phyloP scores from a whole-genome alignment of 1,284 basidiomycete genomes.

The Coriolopsis trogii region DNA sequence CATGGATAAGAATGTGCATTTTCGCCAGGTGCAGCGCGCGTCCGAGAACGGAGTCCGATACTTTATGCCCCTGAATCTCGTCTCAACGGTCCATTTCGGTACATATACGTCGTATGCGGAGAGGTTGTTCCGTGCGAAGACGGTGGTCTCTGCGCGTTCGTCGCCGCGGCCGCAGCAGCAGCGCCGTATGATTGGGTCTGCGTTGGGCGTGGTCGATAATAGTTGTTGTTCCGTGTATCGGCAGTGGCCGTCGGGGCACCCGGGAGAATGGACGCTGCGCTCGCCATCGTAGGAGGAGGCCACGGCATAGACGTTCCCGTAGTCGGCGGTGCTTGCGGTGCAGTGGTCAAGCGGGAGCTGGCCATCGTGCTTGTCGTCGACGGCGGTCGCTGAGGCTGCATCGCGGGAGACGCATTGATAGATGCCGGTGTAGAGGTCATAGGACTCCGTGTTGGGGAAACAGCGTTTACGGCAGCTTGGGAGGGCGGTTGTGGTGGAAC shows the following conservation, averaged over 20 bases:
- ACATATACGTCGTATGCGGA: slow-evolving; percentile 48
- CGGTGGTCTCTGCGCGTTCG: slow-evolving; percentile 33
- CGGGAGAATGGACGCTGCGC: slow-evolving; percentile 31
- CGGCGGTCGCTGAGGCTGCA: slow-evolving; percentile 32
- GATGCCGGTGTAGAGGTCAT: slow-evolving; percentile 30
- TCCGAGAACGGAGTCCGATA: too few species aligned
- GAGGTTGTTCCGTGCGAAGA: slow-evolving; percentile 36
- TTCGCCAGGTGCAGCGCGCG: too few species aligned
- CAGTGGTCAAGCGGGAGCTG: slow-evolving; percentile 27
- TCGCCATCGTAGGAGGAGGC: slow-evolving; percentile 40
- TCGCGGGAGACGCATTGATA: slow-evolving; percentile 31
- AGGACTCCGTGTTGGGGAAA: slow-evolving; percentile 35
- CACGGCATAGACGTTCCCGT: slow-evolving; percentile 40
- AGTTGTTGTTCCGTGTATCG: slow-evolving; percentile 36
- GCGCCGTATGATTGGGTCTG: slow-evolving; percentile 27
- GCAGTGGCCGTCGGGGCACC: slow-evolving; percentile 26
- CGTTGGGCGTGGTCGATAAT: slow-evolving; percentile 40
- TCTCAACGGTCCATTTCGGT: slow-evolving; percentile 34
- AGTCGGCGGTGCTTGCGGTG: slow-evolving; percentile 23
- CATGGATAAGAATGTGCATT: not conserved
- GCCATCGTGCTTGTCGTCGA: slow-evolving; percentile 26
- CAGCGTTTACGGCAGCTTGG: slow-evolving; percentile 13
- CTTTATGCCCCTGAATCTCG: slow-evolving; percentile 21
- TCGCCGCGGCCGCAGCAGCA: slow-evolving; percentile 21
- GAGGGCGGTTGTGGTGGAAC: slow-evolving; percentile 4